Conservation (phyloP, 1,139 yeast genomes). For the Lizanozyma gosingica region DNA sequence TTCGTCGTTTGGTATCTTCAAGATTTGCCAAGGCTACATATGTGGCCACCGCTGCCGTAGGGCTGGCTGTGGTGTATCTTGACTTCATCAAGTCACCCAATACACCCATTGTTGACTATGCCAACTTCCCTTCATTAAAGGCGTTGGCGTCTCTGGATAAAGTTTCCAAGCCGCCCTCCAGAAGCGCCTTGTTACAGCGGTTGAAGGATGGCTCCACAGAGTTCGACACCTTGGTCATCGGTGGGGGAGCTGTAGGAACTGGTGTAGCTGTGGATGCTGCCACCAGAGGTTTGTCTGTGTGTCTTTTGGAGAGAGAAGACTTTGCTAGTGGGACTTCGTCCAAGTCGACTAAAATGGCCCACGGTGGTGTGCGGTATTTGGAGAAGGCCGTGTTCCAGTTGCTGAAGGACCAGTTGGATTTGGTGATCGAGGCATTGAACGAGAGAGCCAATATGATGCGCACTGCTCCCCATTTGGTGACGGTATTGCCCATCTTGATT, state of each 20-base stretch:
- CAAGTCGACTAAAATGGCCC: constrained; percentile 94
- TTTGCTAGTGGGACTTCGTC: constrained; percentile 92
- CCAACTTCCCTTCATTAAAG: constrained; percentile 31
- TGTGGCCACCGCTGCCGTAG: constrained; percentile 26
- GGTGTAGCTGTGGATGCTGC: constrained; percentile 92
- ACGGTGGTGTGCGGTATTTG: constrained; percentile 92
- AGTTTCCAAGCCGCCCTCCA: constrained; percentile 19
- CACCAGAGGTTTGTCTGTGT: constrained; percentile 83
- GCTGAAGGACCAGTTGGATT: constrained; percentile 83
- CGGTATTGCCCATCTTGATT: constrained; percentile 85
- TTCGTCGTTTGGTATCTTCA: constrained; percentile 7
- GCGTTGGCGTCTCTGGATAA: constrained; percentile 13
- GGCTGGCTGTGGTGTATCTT: constrained; percentile 32
- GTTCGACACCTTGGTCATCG: constrained; percentile 77
- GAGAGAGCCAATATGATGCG: constrained; percentile 85
- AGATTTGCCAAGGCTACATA: constrained; percentile 24
- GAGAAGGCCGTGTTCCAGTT: constrained; percentile 91
- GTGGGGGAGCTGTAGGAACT: constrained; percentile 96
- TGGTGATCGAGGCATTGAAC: constrained; percentile 88
- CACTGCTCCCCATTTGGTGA: constrained; percentile 88
- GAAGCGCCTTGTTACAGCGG: constrained; percentile 25
- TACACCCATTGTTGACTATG: constrained; percentile 18
- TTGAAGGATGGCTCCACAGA: constrained; percentile 28
- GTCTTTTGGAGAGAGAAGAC: constrained; percentile 78
- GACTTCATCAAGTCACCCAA: constrained; percentile 34